These are phyloP conservation scores for Melampsora americana DNA, from an alignment of 1,284 basidiomycete genomes.

Conservation along the genomic window DNA sequence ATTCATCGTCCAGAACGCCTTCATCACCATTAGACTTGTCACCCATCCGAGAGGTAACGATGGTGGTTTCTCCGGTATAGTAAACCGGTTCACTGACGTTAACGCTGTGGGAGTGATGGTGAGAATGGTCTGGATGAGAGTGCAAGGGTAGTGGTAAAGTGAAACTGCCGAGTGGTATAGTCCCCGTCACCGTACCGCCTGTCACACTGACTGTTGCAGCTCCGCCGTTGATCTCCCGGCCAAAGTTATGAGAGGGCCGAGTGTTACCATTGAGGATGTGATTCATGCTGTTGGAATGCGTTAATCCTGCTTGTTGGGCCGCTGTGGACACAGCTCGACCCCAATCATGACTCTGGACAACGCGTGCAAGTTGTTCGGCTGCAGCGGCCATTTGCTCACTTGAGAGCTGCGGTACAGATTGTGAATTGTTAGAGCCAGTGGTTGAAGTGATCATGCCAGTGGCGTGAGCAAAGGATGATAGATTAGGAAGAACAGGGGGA, in stretches of 20 bases:
- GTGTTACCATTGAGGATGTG: slow-evolving; percentile 35
- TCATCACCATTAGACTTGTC: slow-evolving; percentile 52
- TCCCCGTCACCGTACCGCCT: slow-evolving; percentile 65
- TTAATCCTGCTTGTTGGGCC: slow-evolving; percentile 31
- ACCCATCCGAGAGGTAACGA: slow-evolving; percentile 41
- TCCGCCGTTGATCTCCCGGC: slow-evolving; percentile 32
- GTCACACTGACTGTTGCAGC: slow-evolving; percentile 50
- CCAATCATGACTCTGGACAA: slow-evolving; percentile 51
- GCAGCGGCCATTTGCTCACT: slow-evolving; percentile 52
- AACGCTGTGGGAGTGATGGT: slow-evolving; percentile 60
- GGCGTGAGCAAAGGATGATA: slow-evolving; percentile 47
- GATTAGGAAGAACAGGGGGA: slow-evolving; percentile 48
- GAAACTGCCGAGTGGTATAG: slow-evolving; percentile 61
- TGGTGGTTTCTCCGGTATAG: slow-evolving; percentile 45
- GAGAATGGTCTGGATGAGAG: slow-evolving; percentile 55
- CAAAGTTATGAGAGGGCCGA: slow-evolving; percentile 33
- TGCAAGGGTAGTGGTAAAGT: slow-evolving; percentile 60
- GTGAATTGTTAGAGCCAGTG: slow-evolving; percentile 39
- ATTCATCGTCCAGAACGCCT: slow-evolving; percentile 52
- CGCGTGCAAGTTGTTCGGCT: slow-evolving; percentile 52
- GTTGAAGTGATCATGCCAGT: slow-evolving; percentile 51
- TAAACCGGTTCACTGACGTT: slow-evolving; percentile 32
- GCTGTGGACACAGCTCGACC: slow-evolving; percentile 48
- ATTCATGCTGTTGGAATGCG: slow-evolving; percentile 31
- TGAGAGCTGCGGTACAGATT: slow-evolving; percentile 49